phyloP scores from a whole-genome alignment of 106 monocot species.

The Acorus calamus region DNA sequence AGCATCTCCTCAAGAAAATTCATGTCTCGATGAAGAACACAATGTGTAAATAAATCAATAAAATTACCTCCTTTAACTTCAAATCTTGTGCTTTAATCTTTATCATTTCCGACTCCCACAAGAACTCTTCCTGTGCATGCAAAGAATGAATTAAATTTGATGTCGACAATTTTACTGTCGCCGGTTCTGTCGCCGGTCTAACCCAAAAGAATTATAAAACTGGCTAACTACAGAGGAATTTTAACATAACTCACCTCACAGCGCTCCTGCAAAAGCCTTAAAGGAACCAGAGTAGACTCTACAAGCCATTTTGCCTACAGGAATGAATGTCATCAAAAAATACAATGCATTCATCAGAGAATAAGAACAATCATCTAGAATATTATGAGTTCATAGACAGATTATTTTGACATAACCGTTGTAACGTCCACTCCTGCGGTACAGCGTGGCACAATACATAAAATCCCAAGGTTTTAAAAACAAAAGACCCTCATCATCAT shows the following conservation, averaged over 20 bases:
- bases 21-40: background rate
- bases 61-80: conserved; percentile 85
- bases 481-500: too few species aligned
- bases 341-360: background rate
- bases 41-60: background rate
- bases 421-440: too few species aligned
- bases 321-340: background rate
- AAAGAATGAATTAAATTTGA: background rate
- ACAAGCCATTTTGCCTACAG: conserved; percentile 75
- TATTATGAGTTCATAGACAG: too few species aligned
- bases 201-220: too few species aligned
- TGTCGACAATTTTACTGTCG: background rate
- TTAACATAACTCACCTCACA: conserved; percentile 55
- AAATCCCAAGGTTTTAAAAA: too few species aligned
- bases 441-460: too few species aligned
- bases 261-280: conserved; percentile 85
- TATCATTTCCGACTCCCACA: conserved; percentile 81
- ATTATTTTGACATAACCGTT: too few species aligned
- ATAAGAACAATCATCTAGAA: too few species aligned
- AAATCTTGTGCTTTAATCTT: conserved; percentile 85
- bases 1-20: too few species aligned
- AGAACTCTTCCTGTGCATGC: conserved; percentile 72
- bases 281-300: conserved; percentile 54
- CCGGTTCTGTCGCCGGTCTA: too few species aligned
- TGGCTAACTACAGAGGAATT: too few species aligned